Evolutionary conservation across 352 stramenopile species (phyloP), one percentile per base, ranked within the genome.

Genomic region (Phytophthora sp.): DNA sequence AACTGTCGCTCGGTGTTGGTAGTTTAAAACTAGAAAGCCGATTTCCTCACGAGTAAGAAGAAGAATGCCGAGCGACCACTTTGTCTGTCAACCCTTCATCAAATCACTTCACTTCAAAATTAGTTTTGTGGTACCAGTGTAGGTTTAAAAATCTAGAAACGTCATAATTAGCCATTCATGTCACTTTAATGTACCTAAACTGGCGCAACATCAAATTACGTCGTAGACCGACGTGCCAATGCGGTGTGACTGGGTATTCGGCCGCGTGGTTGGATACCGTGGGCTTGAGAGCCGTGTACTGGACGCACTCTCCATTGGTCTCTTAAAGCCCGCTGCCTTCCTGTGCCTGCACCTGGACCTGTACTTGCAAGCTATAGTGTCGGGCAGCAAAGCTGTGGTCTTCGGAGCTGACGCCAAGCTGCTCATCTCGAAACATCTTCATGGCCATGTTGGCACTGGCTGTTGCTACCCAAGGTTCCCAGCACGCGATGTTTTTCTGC

Each of bases 291-390:
- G 75, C 51, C 78, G 74, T 29, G 71, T 94, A 21, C 69, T 91
- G 1, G 85, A 95, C 63, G 66, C 80, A 1, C 68, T 95, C 7
- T 90, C 93, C 46, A 67, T 95, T 4, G 71, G 76, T 0, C 69
- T 90, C 2, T 89, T 93, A 85, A 80, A 89, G 91, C 29, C 88
- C 88, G 13, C 60, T 94, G 84, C 82, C 1, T 91, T 95, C 63
- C 0, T 83, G 18, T 75, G 92, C 38, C 63, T 95, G 18, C 94
- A 95, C 73, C 30, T 84, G 30, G 88, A 94, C 52, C 76, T 95
- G 3, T 92, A 88, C 56, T 20, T 88, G 18, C 82, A 89, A 18
- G 84, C 76, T 1, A 67, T 90, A 21, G 70, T 95, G 39, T 80
- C 74, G 0, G 86, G 82, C 11, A 76, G 82, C 47, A 89, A 93